A percentile compares a stretch with the other conserved stretches of the same genome.
These are phyloP conservation scores for Aspergillus felis DNA, from an alignment of 2,329 filamentous ascomycete species.

Conservation along the genomic window DNA sequence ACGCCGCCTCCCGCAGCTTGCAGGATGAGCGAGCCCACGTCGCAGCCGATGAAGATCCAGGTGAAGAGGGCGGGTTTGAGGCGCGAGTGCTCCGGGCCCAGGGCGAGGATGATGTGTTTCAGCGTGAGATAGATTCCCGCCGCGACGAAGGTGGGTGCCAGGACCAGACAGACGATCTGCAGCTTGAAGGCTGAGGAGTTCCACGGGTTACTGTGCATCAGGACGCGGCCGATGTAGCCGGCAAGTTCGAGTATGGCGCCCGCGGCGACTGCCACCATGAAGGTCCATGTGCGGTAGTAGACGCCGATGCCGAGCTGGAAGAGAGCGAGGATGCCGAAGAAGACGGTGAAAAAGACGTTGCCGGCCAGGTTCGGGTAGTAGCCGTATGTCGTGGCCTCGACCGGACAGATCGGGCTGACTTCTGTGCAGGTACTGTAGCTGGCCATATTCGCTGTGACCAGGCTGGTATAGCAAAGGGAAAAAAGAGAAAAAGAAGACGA, in stretches of 20 bases:
- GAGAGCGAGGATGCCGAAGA: slow-evolving; percentile 49
- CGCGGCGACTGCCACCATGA: slow-evolving; percentile 46
- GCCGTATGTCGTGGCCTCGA: slow-evolving; percentile 49
- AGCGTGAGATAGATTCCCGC: slow-evolving; percentile 56
- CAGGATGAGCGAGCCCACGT: slow-evolving; percentile 55
- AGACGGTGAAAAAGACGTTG: slow-evolving; percentile 51
- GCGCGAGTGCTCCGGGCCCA: slow-evolving; percentile 48
- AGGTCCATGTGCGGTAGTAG: slow-evolving; percentile 54
- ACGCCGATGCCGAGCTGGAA: slow-evolving; percentile 49
- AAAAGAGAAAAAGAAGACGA: background rate
- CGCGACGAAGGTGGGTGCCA: slow-evolving; percentile 54
- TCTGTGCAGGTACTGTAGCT: slow-evolving; percentile 29
- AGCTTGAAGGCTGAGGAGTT: slow-evolving; percentile 47
- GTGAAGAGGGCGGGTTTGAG: slow-evolving; percentile 52
- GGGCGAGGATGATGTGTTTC: slow-evolving; percentile 54
- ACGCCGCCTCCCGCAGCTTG: slow-evolving; percentile 57
- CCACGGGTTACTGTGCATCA: slow-evolving; percentile 53
- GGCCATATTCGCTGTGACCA: slow-evolving; percentile 10
- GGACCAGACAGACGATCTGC: slow-evolving; percentile 54
- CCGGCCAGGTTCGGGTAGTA: slow-evolving; percentile 52
- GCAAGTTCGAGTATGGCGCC: slow-evolving; percentile 51
- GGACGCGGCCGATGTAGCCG: slow-evolving; percentile 54
- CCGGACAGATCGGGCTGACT: slow-evolving; percentile 39
- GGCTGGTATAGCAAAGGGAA: slow-evolving; percentile 1
- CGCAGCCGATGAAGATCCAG: slow-evolving; percentile 58